Conservation (phyloP, 2,329 filamentous ascomycete species). For the Fonsecaea erecta region DNA sequence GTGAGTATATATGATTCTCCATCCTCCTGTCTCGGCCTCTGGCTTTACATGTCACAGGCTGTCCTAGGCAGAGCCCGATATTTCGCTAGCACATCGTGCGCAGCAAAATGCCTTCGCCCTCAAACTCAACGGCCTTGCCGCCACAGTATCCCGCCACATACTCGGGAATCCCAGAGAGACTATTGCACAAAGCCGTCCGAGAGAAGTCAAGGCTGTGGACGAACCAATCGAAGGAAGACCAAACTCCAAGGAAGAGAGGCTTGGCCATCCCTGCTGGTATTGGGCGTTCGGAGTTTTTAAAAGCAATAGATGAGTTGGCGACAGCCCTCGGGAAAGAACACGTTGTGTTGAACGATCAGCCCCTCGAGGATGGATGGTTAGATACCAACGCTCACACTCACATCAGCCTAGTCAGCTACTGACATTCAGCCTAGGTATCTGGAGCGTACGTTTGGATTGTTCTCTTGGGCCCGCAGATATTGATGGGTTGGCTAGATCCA, state of each 20-base stretch:
- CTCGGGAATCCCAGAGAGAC: slow-evolving; percentile 14
- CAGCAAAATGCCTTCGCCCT: neutral
- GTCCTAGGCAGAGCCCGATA: neutral
- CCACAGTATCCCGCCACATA: slow-evolving; percentile 5
- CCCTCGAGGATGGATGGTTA: slow-evolving; percentile 44
- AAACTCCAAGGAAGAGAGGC: slow-evolving; percentile 10
- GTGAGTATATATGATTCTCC: neutral
- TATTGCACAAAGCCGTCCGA: slow-evolving; percentile 12
- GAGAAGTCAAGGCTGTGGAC: slow-evolving; percentile 8
- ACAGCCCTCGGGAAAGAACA: slow-evolving; percentile 29
- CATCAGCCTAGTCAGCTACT: neutral
- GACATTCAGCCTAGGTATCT: neutral
- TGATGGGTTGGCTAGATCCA: slow-evolving; percentile 9
- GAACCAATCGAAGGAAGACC: slow-evolving; percentile 6
- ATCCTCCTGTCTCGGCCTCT: neutral
- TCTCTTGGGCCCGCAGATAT: slow-evolving; percentile 4
- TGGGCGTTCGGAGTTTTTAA: slow-evolving; percentile 23
- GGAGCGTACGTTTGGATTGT: slow-evolving; percentile 1
- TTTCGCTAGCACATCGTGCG: neutral
- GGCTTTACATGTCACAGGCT: neutral
- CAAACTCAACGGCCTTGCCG: neutral
- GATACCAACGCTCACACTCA: slow-evolving; percentile 31
- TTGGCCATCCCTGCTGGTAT: slow-evolving; percentile 20
- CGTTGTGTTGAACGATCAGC: slow-evolving; percentile 36
- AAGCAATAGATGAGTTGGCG: slow-evolving; percentile 32